phyloP scores from a whole-genome alignment of 163 green algal species.

The Scenedesmus sp. region DNA sequence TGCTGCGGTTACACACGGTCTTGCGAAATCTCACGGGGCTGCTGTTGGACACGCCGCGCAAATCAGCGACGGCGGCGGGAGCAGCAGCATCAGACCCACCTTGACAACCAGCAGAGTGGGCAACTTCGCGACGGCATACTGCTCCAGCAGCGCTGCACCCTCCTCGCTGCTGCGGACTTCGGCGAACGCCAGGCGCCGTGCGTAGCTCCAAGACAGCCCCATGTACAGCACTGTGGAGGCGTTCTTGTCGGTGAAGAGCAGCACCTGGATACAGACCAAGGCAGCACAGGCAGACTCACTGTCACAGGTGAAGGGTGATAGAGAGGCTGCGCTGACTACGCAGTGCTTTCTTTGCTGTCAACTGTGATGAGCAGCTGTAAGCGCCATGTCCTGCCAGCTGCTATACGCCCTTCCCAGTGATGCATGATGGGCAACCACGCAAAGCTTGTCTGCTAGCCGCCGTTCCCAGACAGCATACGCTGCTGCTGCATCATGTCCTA shows the following conservation, averaged over 20 bases:
- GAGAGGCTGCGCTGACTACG: background rate
- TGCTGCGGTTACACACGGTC: no score
- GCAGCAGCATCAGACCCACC: background rate
- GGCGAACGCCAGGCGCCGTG: slow-evolving; percentile 23
- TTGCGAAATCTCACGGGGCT: no score
- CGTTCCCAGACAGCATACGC: no score
- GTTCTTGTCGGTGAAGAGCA: slow-evolving; percentile 51
- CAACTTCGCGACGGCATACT: slow-evolving; percentile 21
- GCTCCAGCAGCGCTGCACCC: background rate
- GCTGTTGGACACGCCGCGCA: no score
- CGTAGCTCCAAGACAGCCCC: slow-evolving; percentile 42
- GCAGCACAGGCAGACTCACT: background rate
- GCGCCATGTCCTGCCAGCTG: background rate
- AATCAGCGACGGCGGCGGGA: no score
- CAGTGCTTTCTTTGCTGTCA: background rate
- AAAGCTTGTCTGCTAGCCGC: background rate
- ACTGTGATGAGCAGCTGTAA: background rate
- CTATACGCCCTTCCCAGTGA: background rate
- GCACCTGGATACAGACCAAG: slow-evolving; percentile 7
- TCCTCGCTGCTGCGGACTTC: slow-evolving; percentile 18
- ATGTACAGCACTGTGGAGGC: slow-evolving; percentile 42
- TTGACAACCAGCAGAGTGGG: slow-evolving; percentile 46
- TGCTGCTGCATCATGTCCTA: no score
- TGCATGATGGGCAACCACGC: background rate
- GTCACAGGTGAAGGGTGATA: background rate